phyloP scores from a whole-genome alignment of 2,329 filamentous ascomycete genomes.

The Samsoniella hepiali region DNA sequence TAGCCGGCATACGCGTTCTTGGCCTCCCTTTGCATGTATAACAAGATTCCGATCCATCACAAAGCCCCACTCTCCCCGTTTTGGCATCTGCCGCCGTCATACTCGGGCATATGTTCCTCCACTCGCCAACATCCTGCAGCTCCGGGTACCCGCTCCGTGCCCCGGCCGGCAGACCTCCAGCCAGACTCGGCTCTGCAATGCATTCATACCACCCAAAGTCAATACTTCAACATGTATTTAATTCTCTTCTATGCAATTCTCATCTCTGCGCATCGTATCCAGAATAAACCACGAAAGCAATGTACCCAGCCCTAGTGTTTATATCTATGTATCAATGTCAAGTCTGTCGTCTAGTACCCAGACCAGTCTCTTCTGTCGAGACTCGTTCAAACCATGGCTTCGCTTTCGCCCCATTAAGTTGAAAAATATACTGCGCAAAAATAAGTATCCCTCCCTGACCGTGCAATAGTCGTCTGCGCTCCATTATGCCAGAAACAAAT shows the following conservation, averaged over 20 bases:
- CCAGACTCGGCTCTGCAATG: neutral
- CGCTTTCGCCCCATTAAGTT: neutral
- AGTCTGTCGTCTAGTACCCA: conserved; percentile 5
- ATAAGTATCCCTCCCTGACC: neutral
- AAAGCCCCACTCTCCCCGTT: neutral
- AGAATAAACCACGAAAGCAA: neutral
- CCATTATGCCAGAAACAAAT: conserved; percentile 15
- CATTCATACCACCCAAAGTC: neutral
- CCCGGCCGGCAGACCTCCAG: neutral
- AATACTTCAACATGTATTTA: neutral
- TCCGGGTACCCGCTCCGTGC: conserved; percentile 13
- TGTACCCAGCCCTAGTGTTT: neutral
- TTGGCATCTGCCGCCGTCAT: neutral
- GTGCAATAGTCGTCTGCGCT: conserved; percentile 3
- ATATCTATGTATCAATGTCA: conserved; percentile 8
- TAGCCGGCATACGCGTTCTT: conserved; percentile 5
- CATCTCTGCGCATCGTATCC: neutral
- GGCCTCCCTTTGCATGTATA: neutral
- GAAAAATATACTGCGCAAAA: neutral
- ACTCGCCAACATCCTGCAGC: neutral
- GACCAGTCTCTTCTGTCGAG: neutral
- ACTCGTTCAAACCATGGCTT: neutral
- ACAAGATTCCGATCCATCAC: neutral
- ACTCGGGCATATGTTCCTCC: neutral
- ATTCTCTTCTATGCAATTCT: neutral